Evolutionary conservation across 192 early-diverging fungal species (phyloP).

Genomic region (Radiomyces spectabilis): DNA sequence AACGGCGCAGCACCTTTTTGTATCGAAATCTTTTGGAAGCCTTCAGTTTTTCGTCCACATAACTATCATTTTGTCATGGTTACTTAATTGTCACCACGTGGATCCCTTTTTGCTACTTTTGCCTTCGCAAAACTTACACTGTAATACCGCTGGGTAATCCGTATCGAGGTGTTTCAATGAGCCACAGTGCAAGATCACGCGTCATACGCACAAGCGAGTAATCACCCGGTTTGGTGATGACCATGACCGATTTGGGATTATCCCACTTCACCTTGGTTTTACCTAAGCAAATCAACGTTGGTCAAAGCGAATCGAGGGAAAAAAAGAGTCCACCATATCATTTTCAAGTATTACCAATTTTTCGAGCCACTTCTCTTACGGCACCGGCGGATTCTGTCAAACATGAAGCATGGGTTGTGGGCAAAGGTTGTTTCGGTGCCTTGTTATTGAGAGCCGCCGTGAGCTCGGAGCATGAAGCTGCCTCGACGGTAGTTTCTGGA

Average conservation of each 20-base stretch:
- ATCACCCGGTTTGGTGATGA: slow-evolving; percentile 74
- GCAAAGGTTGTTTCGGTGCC: no score
- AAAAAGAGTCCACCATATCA: no score
- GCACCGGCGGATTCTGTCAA: slow-evolving; percentile 5
- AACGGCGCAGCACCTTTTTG: slow-evolving; percentile 22
- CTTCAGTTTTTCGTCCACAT: slow-evolving; percentile 59
- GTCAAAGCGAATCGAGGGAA: neutral
- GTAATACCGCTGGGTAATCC: slow-evolving; percentile 35
- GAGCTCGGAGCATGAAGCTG: no score
- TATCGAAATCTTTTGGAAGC: slow-evolving; percentile 49
- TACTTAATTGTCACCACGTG: no score
- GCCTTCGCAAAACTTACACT: slow-evolving; percentile 20
- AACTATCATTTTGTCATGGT: slow-evolving; percentile 21
- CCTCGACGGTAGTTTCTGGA: no score
- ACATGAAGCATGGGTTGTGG: neutral
- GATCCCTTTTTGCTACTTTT: no score
- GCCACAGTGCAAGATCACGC: slow-evolving; percentile 59
- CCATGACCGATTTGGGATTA: slow-evolving; percentile 44
- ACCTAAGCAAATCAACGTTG: neutral
- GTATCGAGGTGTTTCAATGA: slow-evolving; percentile 41
- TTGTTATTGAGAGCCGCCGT: no score
- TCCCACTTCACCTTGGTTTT: slow-evolving; percentile 23
- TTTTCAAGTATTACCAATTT: slow-evolving; percentile 1
- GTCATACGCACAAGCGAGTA: slow-evolving; percentile 56
- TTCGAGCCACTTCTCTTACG: slow-evolving; percentile 3